Base-by-base conservation (phyloP, 1,139 yeast genomes). In the Kodamaea sp. region DNA sequence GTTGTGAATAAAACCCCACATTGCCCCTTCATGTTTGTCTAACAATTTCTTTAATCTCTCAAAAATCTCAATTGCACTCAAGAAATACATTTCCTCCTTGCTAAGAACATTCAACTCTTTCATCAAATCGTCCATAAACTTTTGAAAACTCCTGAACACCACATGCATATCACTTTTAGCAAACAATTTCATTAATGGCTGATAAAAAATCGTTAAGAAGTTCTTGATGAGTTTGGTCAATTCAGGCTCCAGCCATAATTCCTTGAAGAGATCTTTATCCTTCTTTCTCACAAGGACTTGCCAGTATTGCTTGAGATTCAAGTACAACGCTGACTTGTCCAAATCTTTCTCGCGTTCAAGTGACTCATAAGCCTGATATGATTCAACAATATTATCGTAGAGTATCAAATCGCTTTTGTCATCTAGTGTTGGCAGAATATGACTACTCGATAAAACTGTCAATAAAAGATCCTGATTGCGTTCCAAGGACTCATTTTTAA, bases 241-340 rank as follows among this genome's bases (percentile, higher is more conserved):
- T 48, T 83, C 86, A 0, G 92, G 89, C 49, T 89, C 96, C 35
- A 80, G 80, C 94, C 96, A 87, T 29, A 90, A 60, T 51, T 81
- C 80, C 47, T 81, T 82, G 68, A 89, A 60, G 29, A 83, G 63
- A 36, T 80, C 78, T 55, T 87, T 88, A 54, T 90, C 97, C 28
- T 79, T 76, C 39, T 77, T 80, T 26, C 95, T 73, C 2, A 86
- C 65, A 46, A 76, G 74, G 15, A 85, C 60, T 43, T 76, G 80
- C 61, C 85, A 76, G 39, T 84, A 70, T 39, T 83, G 84, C 46
- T 72, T 81, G 24, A 80, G 56, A 42, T 73, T 67, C 4, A 76
- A 57, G 43, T 72, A 79, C 26, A 68, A 52, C 14, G 53, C 53
- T 1, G 60, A 42, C 2, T 43, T 44, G 1, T 45, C 40, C 11